These are phyloP conservation scores for Monotropa hypopitys DNA, from an alignment of 179 eudicot species.

Conservation along the genomic window DNA sequence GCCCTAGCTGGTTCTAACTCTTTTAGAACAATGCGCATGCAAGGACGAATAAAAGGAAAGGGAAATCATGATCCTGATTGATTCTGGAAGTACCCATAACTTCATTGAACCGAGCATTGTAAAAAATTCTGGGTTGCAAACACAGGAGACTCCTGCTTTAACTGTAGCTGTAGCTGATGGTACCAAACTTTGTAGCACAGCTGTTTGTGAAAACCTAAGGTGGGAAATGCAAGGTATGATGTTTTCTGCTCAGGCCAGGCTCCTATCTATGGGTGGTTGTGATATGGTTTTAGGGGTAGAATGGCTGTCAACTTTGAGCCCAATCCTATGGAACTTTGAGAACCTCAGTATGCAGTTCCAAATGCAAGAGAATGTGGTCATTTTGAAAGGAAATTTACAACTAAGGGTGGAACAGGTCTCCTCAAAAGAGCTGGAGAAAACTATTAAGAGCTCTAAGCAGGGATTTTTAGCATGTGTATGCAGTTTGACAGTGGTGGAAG, in stretches of 20 bases:
- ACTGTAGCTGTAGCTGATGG: background rate
- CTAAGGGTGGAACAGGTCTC: background rate
- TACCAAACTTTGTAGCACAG: background rate
- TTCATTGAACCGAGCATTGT: background rate
- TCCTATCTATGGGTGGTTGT: background rate
- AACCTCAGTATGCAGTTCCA: background rate
- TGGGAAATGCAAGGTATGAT: background rate
- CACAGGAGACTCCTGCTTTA: background rate
- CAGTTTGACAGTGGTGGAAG: too few relatives aligned
- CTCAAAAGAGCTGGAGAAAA: too few relatives aligned
- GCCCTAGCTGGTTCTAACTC: background rate
- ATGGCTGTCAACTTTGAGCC: background rate
- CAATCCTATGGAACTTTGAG: background rate
- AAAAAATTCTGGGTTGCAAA: fast-evolving
- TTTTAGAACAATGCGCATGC: background rate
- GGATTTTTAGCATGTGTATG: too few relatives aligned
- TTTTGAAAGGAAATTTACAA: background rate
- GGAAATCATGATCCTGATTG: background rate
- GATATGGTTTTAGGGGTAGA: too few relatives aligned
- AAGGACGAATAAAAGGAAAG: background rate
- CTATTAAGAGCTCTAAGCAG: too few relatives aligned
- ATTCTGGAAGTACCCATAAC: background rate
- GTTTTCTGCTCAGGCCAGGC: background rate
- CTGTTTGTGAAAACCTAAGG: background rate
- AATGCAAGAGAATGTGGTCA: background rate